Conservation (phyloP, 345 rosid genomes). For the Rhizophora apiculata region DNA sequence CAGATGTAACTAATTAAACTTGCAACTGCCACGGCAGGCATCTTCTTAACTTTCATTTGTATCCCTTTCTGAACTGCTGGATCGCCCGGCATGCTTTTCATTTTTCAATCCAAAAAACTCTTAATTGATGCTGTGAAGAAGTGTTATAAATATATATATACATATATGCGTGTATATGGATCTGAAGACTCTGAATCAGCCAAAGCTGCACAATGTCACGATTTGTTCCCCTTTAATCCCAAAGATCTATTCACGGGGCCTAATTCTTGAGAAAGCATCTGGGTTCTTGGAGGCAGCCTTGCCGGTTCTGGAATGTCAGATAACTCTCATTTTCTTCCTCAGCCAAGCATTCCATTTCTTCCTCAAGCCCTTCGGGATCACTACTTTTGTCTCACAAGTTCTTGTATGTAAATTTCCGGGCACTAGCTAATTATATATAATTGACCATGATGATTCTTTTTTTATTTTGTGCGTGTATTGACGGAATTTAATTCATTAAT, state of each 20-base stretch:
- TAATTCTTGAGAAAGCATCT: neutral
- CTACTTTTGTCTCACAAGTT: conserved; percentile 9
- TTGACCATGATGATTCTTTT: neutral
- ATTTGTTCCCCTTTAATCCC: neutral
- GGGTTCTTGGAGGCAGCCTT: neutral
- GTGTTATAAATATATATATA: no score
- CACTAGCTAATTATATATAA: no score
- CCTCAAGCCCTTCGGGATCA: conserved; percentile 9
- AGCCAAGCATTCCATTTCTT: conserved; percentile 1
- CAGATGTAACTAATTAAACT: no score
- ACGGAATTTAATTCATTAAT: neutral
- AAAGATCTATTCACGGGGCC: conserved; percentile 5
- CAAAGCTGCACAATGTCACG: no score
- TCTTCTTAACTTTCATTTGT: no score
- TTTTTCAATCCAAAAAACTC: no score
- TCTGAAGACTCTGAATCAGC: no score
- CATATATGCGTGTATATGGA: no score
- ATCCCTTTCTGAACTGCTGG: no score
- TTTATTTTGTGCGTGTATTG: neutral
- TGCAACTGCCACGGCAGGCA: no score
- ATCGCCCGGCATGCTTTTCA: no score
- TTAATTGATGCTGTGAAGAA: no score
- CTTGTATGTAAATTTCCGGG: conserved; percentile 11
- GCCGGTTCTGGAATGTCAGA: conserved; percentile 16
- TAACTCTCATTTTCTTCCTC: conserved; percentile 7